A percentile compares a stretch with the other conserved stretches of the same genome.
Evolutionary conservation across 148 eudicot genomes (phyloP).

Genomic region (Cornus kousa): DNA sequence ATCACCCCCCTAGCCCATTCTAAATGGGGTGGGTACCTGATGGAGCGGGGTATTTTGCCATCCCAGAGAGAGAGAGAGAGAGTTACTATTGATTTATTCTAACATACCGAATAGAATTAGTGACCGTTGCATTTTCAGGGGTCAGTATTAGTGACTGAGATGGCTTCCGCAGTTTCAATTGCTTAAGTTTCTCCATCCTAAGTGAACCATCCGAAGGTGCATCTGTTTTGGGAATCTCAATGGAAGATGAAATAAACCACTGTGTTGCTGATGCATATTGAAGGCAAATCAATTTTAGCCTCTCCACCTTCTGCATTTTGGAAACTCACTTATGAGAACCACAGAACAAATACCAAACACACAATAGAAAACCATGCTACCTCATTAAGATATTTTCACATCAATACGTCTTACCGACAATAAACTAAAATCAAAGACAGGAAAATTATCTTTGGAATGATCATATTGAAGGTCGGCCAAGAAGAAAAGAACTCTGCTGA

Average conservation of each 20-base stretch:
- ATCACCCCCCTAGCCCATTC: too few species aligned
- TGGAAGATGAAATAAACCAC: slow-evolving; percentile 71
- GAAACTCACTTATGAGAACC: slow-evolving; percentile 13
- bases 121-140: slow-evolving; percentile 48
- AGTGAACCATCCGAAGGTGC: slow-evolving; percentile 29
- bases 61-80: slow-evolving; percentile 1
- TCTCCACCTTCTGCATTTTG: slow-evolving; percentile 82
- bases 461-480: too few species aligned
- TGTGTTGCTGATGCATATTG: slow-evolving; percentile 85
- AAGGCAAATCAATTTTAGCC: slow-evolving; percentile 74
- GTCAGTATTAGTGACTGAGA: slow-evolving; percentile 46
- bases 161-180: slow-evolving; percentile 38
- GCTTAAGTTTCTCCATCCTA: slow-evolving; percentile 29
- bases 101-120: slow-evolving; percentile 68
- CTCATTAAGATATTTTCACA: background rate
- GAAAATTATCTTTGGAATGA: too few species aligned
- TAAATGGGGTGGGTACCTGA: too few species aligned
- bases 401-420: too few species aligned
- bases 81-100: background rate
- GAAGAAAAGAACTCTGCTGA: too few species aligned
- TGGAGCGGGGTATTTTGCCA: too few species aligned
- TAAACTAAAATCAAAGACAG: too few species aligned
- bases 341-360: slow-evolving; percentile 3
- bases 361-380: background rate
- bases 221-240: slow-evolving; percentile 39